Conservation (phyloP, 148 eudicot species). For the Heliosperma pusillum region DNA sequence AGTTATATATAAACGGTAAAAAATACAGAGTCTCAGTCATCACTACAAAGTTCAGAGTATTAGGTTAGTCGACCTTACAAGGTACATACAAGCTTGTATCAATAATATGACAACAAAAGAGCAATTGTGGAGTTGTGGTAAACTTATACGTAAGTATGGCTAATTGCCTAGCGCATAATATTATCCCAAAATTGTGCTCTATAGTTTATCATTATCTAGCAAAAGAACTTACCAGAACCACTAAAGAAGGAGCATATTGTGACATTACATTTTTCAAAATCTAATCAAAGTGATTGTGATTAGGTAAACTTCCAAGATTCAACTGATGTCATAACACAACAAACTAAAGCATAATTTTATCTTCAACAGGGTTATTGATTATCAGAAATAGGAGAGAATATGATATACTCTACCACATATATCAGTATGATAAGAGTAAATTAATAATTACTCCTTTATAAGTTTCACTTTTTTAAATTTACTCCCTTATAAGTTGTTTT, state of each 20-base stretch:
- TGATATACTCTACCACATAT: no score
- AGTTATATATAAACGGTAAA: no score
- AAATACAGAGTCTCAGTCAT: no score
- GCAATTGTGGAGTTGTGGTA: not conserved
- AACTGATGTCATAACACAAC: slow-evolving; percentile 1
- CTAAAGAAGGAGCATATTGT: slow-evolving; percentile 8
- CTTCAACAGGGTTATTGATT: not conserved
- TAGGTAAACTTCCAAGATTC: slow-evolving; percentile 10
- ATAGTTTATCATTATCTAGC: not conserved
- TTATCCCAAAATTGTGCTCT: slow-evolving; percentile 10
- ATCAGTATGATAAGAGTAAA: no score
- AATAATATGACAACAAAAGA: not conserved
- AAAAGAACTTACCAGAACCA: slow-evolving; percentile 9
- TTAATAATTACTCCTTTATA: no score
- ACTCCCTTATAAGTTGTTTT: no score
- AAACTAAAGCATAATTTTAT: not conserved
- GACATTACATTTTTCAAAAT: slow-evolving; percentile 3
- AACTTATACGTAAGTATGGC: slow-evolving; percentile 1
- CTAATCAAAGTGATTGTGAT: slow-evolving; percentile 16
- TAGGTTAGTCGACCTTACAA: no score
- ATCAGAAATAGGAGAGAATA: no score
- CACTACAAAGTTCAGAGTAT: no score
- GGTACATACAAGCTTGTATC: not conserved
- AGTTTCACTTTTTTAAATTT: no score
- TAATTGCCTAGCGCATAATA: not conserved